Percentiles rank a stretch among this genome's conserved stretches.
Conservation (phyloP, 441 rosid species). For the Breynia disticha region DNA sequence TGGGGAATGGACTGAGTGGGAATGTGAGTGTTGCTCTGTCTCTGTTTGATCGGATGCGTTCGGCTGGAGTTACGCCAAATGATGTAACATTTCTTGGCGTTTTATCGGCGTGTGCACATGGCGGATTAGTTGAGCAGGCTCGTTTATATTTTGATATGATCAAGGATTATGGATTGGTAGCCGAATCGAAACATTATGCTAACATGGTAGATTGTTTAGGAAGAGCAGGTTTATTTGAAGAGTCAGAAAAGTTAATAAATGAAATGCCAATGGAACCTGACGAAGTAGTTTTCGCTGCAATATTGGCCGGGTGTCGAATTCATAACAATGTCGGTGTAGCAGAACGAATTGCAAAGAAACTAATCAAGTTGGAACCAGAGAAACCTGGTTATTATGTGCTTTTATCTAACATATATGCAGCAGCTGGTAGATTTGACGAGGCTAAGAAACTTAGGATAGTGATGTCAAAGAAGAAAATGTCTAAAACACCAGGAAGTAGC, state of each 20-base stretch:
- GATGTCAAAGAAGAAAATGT: constrained; percentile 37
- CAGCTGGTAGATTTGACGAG: constrained; percentile 33
- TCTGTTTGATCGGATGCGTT: constrained; percentile 38
- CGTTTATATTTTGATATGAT: constrained; percentile 30
- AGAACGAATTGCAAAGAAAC: constrained; percentile 44
- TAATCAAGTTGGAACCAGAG: constrained; percentile 33
- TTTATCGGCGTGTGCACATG: constrained; percentile 52
- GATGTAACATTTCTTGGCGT: constrained; percentile 58
- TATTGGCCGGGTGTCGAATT: constrained; percentile 42
- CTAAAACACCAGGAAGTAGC: constrained; percentile 41
- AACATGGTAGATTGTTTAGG: constrained; percentile 48
- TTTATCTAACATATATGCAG: constrained; percentile 39
- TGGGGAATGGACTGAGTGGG: constrained; percentile 48
- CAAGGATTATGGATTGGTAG: constrained; percentile 25
- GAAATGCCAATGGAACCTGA: constrained; percentile 50
- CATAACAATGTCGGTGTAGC: constrained; percentile 50
- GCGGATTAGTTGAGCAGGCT: constrained; percentile 43
- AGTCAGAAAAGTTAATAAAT: constrained; percentile 45
- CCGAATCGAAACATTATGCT: constrained; percentile 45
- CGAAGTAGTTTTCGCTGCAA: constrained; percentile 42
- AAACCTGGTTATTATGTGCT: constrained; percentile 46
- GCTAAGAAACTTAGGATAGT: constrained; percentile 39
- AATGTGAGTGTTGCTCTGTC: constrained; percentile 20
- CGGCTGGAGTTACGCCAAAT: constrained; percentile 33
- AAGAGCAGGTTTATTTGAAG: constrained; percentile 41